phyloP scores from a whole-genome alignment of 2,329 filamentous ascomycete species.

The Aspergillus fumigatiaffinis region DNA sequence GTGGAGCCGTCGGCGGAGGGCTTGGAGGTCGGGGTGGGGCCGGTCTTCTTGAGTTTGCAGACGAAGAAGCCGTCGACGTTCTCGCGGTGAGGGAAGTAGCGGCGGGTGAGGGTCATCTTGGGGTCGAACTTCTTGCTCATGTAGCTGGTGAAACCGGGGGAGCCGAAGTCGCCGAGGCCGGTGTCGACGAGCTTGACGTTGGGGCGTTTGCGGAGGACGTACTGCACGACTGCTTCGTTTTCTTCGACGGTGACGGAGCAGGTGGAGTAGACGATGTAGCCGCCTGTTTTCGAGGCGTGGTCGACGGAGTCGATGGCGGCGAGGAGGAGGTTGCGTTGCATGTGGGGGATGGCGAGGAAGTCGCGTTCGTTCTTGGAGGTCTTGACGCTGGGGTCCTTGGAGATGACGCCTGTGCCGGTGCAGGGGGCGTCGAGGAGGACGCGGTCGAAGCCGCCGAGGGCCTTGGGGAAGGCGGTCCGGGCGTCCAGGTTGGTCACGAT shows the following conservation, averaged over 20 bases:
- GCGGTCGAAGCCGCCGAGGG: conserved; percentile 93
- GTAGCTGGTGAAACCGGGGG: conserved; percentile 86
- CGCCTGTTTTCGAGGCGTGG: conserved; percentile 85
- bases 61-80: conserved; percentile 99
- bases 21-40: conserved; percentile 58
- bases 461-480: conserved; percentile 78
- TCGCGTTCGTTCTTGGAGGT: conserved; percentile 97
- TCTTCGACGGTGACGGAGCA: conserved; percentile 94
- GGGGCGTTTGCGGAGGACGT: conserved; percentile 83
- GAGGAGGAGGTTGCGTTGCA: conserved; percentile 90
- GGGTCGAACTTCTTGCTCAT: conserved; percentile 89
- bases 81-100: conserved; percentile 87
- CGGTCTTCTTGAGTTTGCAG: conserved; percentile 92
- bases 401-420: conserved; percentile 94
- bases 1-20: conserved; percentile 20
- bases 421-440: conserved; percentile 93
- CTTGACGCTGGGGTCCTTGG: conserved; percentile 94
- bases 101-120: conserved; percentile 73
- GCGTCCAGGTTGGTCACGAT: conserved; percentile 96
- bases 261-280: conserved; percentile 94
- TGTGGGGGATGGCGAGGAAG: conserved; percentile 87
- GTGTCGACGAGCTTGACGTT: conserved; percentile 94
- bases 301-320: conserved; percentile 93
- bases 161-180: conserved; percentile 76
- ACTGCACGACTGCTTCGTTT: conserved; percentile 90